A percentile compares a stretch with the other conserved stretches of the same genome.
phyloP scores from a whole-genome alignment of 257 asterid species.

The Cruciata laevipes region DNA sequence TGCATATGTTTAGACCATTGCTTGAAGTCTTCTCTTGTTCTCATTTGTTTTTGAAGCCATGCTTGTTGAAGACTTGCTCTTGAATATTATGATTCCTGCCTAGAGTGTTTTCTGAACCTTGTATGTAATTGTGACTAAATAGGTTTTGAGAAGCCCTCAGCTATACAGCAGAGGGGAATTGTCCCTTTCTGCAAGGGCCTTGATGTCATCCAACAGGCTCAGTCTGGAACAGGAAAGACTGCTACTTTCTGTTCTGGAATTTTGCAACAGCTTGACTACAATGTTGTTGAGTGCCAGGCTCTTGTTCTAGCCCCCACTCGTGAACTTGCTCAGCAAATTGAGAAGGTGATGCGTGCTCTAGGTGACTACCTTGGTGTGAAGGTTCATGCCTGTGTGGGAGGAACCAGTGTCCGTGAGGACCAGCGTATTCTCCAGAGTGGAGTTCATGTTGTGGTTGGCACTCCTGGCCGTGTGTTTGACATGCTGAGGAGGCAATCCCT shows the following conservation, averaged over 20 bases:
- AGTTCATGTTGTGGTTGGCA: constrained; percentile 43
- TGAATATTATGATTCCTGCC: background rate
- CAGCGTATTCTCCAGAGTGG: constrained; percentile 42
- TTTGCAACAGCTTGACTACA: constrained; percentile 41
- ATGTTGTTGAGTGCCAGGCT: constrained; percentile 35
- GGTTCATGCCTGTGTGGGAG: constrained; percentile 54
- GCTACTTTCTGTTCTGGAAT: constrained; percentile 47
- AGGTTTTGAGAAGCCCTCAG: constrained; percentile 54
- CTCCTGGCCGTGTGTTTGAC: constrained; percentile 47
- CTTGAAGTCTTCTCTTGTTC: background rate
- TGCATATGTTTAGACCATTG: background rate
- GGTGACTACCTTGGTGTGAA: constrained; percentile 48
- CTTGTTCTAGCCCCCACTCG: constrained; percentile 48
- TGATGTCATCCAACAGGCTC: constrained; percentile 46
- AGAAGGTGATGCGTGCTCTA: constrained; percentile 46
- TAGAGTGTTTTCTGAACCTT: background rate
- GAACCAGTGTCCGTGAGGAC: constrained; percentile 43
- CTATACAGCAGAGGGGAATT: constrained; percentile 45
- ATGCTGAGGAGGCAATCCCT: constrained; percentile 44
- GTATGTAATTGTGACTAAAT: background rate
- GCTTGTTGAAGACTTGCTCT: background rate
- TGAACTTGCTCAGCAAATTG: constrained; percentile 48
- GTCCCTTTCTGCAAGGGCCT: constrained; percentile 47
- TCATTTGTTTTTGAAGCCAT: background rate
- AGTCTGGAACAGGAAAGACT: constrained; percentile 43